These are phyloP conservation scores for Aspergillus sp. DNA, from an alignment of 2,329 filamentous ascomycete genomes.

Conservation along the genomic window DNA sequence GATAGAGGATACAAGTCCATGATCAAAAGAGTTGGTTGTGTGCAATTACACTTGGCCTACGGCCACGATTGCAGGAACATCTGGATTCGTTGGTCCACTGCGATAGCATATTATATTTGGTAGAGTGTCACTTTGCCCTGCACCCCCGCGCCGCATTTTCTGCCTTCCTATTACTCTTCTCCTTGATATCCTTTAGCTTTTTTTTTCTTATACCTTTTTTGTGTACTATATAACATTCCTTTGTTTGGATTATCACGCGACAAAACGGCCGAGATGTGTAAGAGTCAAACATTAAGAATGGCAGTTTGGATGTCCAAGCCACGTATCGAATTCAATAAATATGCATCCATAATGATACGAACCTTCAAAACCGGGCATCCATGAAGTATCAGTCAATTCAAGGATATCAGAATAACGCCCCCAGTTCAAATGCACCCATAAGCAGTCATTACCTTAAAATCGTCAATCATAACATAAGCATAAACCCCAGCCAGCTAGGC, in stretches of 20 bases:
- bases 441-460: constrained; percentile 1
- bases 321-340: too few relatives aligned
- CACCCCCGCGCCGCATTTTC: not conserved
- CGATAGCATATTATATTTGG: not conserved
- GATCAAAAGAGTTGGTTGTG: not conserved
- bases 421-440: not conserved
- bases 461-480: not conserved
- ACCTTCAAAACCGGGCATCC: not conserved
- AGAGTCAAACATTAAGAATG: not conserved
- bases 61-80: not conserved
- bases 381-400: not conserved
- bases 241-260: not conserved
- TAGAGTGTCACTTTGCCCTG: not conserved
- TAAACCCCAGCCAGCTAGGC: not conserved
- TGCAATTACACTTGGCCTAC: not conserved
- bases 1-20: not conserved
- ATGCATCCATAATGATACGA: not conserved
- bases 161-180: not conserved
- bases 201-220: not conserved
- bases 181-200: not conserved
- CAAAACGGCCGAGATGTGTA: constrained; percentile 3
- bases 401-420: not conserved
- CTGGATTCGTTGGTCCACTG: not conserved
- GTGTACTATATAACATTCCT: not conserved
- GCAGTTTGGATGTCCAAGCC: not conserved